Evolutionary conservation across 768 basidiomycete genomes (phyloP), one percentile per base, ranked within the genome.

Genomic region (Panaeolus papilionaceus): DNA sequence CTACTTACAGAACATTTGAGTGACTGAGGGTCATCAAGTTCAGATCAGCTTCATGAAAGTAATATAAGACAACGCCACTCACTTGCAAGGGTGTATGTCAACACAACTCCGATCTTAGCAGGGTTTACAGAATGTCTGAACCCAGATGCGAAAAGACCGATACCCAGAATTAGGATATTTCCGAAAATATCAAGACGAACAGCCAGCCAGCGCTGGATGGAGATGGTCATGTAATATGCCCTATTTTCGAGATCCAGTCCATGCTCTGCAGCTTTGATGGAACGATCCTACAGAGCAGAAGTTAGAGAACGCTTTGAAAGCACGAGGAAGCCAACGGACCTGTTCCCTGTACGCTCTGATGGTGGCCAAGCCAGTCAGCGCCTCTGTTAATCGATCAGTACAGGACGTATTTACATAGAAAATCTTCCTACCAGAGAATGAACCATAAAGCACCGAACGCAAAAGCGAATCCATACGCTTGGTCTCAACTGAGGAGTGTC

Each of bases 401-500:
- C 11, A 38, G 12, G 10, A 10, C 23, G 16, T 14, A 37, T 18
- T 5, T 12, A 4, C 11, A n/a, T 16, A 28, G 49, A 2, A 26
- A 4, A 20, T n/a, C 3, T 6, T 37, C 77, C 26, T 67, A 87
- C 88, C 89, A 14, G 87, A 83, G 71, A 85, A 88, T 0, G 88
- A 84, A 0, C 83, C 80, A 72, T 88, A 90, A 45, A 91, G 75
- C 2, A 79, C 74, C 0, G 89, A 91, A 9, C 89, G 83, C 73
- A 89, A 77, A 33, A 90, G 69, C 0, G 89, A 89, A 71, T 90
- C 89, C 38, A 90, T 75, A n/a, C 89, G 85, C 72, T 91, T 90
- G 2, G 86, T 84, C 72, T 90, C 89, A 4, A 90, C 87, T 0
- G 89, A 89, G 0, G 84, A 85, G 9, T 84, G 81, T 28, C 89